Evolutionary conservation across 768 basidiomycete genomes (phyloP).

Genomic region (Suillus placidus): DNA sequence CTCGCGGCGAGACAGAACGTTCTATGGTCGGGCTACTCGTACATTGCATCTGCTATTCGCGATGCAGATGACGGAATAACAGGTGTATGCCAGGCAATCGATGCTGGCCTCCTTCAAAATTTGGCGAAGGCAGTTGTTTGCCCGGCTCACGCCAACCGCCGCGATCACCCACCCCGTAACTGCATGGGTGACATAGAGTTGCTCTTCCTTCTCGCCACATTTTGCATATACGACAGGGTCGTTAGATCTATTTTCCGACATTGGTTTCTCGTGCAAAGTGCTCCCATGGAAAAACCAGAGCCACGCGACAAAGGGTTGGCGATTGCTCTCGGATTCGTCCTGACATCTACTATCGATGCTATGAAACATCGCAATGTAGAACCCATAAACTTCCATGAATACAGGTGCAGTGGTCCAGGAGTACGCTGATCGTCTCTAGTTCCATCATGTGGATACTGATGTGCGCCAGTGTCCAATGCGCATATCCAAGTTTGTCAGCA

Average conservation of each 20-base stretch:
- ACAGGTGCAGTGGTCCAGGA: constrained; percentile 3
- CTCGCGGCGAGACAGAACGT: neutral
- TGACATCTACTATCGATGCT: neutral
- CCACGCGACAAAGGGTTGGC: neutral
- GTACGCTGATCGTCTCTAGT: neutral
- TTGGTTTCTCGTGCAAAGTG: neutral
- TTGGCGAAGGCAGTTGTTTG: neutral
- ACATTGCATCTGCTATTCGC: neutral
- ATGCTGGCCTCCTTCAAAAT: neutral
- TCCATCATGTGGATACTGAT: neutral
- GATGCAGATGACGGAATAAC: neutral
- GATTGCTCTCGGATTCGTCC: neutral
- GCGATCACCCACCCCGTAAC: neutral
- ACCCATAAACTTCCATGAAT: neutral
- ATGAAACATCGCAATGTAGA: neutral
- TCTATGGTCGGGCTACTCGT: neutral
- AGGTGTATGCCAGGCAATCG: neutral
- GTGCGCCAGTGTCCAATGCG: neutral
- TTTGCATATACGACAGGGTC: neutral
- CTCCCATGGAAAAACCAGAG: neutral
- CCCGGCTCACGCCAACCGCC: neutral
- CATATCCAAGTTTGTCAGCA: neutral
- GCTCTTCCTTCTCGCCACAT: neutral
- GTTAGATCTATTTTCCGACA: neutral
- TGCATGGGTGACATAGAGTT: neutral